phyloP scores from a whole-genome alignment of 176 grass and related monocot genomes.

The Triticum timopheevii region DNA sequence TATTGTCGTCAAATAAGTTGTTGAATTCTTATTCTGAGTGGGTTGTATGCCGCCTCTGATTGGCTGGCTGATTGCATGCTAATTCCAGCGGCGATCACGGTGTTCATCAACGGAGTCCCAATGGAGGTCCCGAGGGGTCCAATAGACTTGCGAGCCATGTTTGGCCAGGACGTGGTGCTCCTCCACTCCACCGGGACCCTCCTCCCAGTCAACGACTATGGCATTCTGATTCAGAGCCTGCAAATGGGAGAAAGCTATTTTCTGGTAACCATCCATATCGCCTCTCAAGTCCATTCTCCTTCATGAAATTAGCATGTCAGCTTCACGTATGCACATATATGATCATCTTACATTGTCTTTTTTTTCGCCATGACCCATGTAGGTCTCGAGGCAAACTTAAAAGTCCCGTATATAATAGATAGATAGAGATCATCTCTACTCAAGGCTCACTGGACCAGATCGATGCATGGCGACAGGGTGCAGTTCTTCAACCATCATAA shows the following conservation, averaged over 20 bases:
- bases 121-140: constrained; percentile 79
- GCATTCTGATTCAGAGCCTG: constrained; percentile 79
- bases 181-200: constrained; percentile 65
- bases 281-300: neutral
- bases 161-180: constrained; percentile 84
- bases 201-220: constrained; percentile 86
- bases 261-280: constrained; percentile 62
- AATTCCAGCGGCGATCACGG: constrained; percentile 88
- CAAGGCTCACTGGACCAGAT: constrained; percentile 23
- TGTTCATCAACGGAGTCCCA: constrained; percentile 90
- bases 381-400: constrained; percentile 55
- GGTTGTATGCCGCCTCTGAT: constrained; percentile 22
- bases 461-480: constrained; percentile 12
- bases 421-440: constrained; percentile 7
- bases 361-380: neutral
- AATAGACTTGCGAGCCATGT: constrained; percentile 82
- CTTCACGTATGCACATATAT: neutral
- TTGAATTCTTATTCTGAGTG: neutral
- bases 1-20: constrained; percentile 3
- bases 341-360: constrained; percentile 18
- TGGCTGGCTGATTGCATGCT: constrained; percentile 36
- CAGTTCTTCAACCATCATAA: constrained; percentile 19
- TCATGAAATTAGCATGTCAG: neutral
- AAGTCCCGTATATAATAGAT: neutral
- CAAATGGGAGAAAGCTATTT: constrained; percentile 96